Evolutionary conservation across 1,284 basidiomycete species (phyloP).

Genomic region (Athelia sp.): DNA sequence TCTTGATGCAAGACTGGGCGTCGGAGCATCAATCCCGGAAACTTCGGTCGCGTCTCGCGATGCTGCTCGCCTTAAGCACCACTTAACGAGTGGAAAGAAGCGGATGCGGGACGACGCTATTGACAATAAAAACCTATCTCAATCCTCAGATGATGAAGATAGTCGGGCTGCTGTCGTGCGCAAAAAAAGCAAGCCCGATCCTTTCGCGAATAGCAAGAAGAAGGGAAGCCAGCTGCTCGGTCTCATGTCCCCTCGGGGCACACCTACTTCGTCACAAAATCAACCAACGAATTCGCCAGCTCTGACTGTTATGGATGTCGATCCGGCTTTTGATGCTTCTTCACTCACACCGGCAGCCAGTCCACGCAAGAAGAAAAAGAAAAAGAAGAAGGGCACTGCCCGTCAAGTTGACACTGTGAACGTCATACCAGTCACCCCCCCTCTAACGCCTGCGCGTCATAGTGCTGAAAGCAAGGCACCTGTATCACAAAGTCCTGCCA

Average conservation of each 20-base stretch:
- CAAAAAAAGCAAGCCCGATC: constrained; percentile 53
- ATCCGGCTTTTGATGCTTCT: not conserved
- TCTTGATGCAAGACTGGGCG: constrained; percentile 54
- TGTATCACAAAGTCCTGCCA: not conserved
- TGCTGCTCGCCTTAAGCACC: constrained; percentile 49
- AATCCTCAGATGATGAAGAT: constrained; percentile 43
- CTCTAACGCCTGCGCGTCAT: not conserved
- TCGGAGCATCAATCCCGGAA: constrained; percentile 58
- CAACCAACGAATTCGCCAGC: not conserved
- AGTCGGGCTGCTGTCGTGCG: constrained; percentile 50
- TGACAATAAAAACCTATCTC: constrained; percentile 18
- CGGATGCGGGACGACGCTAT: constrained; percentile 34
- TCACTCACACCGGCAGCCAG: not conserved
- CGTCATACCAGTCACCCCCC: not conserved
- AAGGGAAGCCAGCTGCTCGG: constrained; percentile 15
- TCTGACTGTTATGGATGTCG: not conserved
- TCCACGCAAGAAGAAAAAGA: constrained; percentile 18
- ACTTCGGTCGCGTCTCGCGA: constrained; percentile 36
- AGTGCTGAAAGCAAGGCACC: not conserved
- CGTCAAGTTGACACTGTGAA: not conserved
- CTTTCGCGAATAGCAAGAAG: constrained; percentile 35
- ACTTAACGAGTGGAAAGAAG: constrained; percentile 45
- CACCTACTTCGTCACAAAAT: not conserved
- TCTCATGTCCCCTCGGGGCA: not conserved
- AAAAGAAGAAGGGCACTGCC: constrained; percentile 12